A percentile compares a stretch with the other conserved stretches of the same genome.
phyloP scores from a whole-genome alignment of 331 rosid species.

The Malus hybrid region DNA sequence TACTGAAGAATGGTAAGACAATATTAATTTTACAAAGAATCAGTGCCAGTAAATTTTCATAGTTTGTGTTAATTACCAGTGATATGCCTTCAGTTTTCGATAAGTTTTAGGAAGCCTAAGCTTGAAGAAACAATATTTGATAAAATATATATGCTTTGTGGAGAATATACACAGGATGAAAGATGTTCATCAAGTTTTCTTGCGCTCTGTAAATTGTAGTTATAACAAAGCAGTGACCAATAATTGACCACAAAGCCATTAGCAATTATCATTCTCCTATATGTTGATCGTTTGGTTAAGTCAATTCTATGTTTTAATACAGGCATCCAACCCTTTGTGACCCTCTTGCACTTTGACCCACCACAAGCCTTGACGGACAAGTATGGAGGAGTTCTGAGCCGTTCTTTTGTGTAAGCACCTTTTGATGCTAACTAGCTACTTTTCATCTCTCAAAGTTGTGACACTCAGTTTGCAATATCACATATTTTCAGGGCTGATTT shows the following conservation, averaged over 20 bases:
- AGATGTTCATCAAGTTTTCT: no score
- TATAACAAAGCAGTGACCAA: no score
- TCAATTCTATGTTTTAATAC: neutral
- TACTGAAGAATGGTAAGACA: neutral
- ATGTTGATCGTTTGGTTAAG: neutral
- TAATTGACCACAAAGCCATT: no score
- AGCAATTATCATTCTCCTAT: neutral
- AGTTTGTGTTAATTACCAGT: no score
- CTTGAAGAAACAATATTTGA: no score
- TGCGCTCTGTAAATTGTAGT: no score
- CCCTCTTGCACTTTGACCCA: slow-evolving; percentile 25
- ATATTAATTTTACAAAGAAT: no score
- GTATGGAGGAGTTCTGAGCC: slow-evolving; percentile 16
- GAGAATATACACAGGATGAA: no score
- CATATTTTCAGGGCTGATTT: slow-evolving; percentile 17
- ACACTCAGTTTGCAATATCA: neutral
- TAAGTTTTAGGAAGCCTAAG: no score
- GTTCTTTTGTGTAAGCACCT: slow-evolving; percentile 15
- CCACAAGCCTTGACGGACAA: slow-evolving; percentile 23
- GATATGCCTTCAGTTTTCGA: no score
- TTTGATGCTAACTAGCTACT: neutral
- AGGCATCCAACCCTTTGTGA: slow-evolving; percentile 31
- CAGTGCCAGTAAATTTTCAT: no score
- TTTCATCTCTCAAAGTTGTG: neutral
- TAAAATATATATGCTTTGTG: no score